Base-by-base conservation (phyloP, 805 yeast species). In the Kazachstania martiniae region DNA sequence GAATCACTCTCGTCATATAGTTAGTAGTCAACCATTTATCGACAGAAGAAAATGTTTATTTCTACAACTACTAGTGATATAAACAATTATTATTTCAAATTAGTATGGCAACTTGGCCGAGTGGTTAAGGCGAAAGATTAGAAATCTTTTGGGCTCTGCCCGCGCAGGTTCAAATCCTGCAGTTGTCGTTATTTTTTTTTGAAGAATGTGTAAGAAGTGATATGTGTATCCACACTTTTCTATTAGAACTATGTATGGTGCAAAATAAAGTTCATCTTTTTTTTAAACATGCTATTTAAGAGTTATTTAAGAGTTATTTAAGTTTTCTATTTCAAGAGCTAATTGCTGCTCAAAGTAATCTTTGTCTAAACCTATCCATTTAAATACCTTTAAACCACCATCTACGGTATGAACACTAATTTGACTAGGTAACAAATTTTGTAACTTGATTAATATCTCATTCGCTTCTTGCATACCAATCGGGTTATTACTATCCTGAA, bases 131-230 rank as follows among this genome's bases (percentile, higher is more conserved):
- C 72, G 74, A 67, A 67, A 68, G 74, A 69, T 66, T 65, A 63
- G 70, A 63, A 63, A 66, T 66, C 71, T 65, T 65, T 66, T 66
- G 71, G 72, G 70, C 65, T 59, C 63, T 65, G 62, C 70, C 70
- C 70, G 71, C 71, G 67, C 70, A 66, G 71, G 70, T 71, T 72
- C 79, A 76, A 73, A 57, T 72, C 79, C 78, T 72, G 79, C 76
- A 68, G 77, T 67, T 72, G 42, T 39, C 42, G 42, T 29, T 29
- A 37, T 17, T 35, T 35, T 35, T 38, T 27, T n/a, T n/a, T n/a
- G n/a, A n/a, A n/a, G n/a, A n/a, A n/a, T n/a, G n/a, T n/a, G n/a
- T n/a, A n/a, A n/a, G n/a, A n/a, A n/a, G n/a, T n/a, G n/a, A n/a
- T n/a, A n/a, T n/a, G n/a, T n/a, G n/a, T n/a, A n/a, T n/a, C n/a